Evolutionary conservation across 345 rosid genomes (phyloP).

Genomic region (Bruguiera parviflora): DNA sequence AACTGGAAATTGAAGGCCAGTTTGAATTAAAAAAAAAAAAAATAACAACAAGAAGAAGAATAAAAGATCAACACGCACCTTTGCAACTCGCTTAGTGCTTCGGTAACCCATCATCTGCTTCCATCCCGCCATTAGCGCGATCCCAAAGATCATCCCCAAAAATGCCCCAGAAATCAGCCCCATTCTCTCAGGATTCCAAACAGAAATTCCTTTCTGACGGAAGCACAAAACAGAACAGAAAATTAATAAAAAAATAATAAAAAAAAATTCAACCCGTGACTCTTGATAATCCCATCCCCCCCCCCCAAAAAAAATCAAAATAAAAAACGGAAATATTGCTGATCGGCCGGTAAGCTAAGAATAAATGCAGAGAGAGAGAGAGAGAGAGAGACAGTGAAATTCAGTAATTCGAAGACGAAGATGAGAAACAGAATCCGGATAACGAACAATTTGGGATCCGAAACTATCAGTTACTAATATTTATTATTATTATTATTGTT

Average conservation of each 20-base stretch:
- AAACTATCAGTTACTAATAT: too few species aligned
- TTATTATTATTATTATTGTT: too few species aligned
- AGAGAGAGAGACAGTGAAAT: not conserved
- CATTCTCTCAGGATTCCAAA: conserved; percentile 45
- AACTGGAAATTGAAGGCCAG: not conserved
- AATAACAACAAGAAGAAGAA: not conserved
- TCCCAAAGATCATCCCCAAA: conserved; percentile 76
- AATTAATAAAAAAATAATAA: not conserved
- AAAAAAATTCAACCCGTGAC: too few species aligned
- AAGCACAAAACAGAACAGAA: not conserved
- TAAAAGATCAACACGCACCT: conserved; percentile 37
- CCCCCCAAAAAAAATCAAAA: not conserved
- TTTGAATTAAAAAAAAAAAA: not conserved
- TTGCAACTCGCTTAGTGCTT: conserved; percentile 71
- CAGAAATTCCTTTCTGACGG: not conserved
- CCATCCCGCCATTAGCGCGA: conserved; percentile 95
- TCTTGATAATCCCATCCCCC: not conserved
- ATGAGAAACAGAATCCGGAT: not conserved
- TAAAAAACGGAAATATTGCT: too few species aligned
- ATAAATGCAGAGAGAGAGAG: not conserved
- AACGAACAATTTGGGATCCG: too few species aligned
- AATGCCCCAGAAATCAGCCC: conserved; percentile 88
- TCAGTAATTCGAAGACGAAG: not conserved
- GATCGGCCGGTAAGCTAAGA: not conserved
- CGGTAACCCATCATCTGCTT: conserved; percentile 88